Evolutionary conservation across 495 filamentous ascomycete species (phyloP).

Genomic region (Penicillium bovifimosum): DNA sequence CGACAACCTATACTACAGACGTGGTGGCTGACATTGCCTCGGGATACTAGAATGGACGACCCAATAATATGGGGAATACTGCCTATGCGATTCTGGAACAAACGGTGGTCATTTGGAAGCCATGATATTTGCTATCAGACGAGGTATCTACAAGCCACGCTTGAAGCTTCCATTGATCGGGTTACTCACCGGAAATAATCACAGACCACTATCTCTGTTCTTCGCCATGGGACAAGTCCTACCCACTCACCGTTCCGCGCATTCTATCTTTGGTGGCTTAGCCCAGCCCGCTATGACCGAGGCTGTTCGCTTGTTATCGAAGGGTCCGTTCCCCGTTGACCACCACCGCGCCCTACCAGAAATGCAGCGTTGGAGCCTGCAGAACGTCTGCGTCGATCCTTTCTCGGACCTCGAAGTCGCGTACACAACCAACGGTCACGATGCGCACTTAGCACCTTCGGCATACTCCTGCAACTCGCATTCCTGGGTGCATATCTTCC

Average conservation of each 20-base stretch:
- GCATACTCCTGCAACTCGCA: slow-evolving; percentile 59
- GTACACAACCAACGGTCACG: slow-evolving; percentile 48
- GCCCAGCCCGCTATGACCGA: slow-evolving; percentile 87
- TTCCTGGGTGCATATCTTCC: slow-evolving; percentile 92
- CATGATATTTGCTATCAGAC: slow-evolving; percentile 79
- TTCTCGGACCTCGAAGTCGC: slow-evolving; percentile 45
- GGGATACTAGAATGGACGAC: slow-evolving; percentile 71
- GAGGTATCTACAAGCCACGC: slow-evolving; percentile 19
- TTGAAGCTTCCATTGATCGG: not conserved
- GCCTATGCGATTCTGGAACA: slow-evolving; percentile 65
- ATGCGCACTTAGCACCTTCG: slow-evolving; percentile 50
- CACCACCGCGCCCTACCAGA: slow-evolving; percentile 33
- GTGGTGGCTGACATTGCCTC: slow-evolving; percentile 26
- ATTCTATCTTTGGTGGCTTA: slow-evolving; percentile 65
- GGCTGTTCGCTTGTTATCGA: slow-evolving; percentile 76
- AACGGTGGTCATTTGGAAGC: slow-evolving; percentile 81
- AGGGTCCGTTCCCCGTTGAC: slow-evolving; percentile 48
- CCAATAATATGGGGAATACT: slow-evolving; percentile 88
- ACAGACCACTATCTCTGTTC: slow-evolving; percentile 57
- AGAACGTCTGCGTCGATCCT: slow-evolving; percentile 44
- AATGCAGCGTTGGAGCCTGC: slow-evolving; percentile 33
- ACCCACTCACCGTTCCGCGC: slow-evolving; percentile 73
- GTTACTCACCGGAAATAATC: slow-evolving; percentile 18
- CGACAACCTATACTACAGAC: slow-evolving; percentile 4
- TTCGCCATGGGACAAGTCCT: slow-evolving; percentile 84